These are phyloP conservation scores for Parasitella parasitica DNA, from an alignment of 371 early-diverging fungal species.

Conservation along the genomic window DNA sequence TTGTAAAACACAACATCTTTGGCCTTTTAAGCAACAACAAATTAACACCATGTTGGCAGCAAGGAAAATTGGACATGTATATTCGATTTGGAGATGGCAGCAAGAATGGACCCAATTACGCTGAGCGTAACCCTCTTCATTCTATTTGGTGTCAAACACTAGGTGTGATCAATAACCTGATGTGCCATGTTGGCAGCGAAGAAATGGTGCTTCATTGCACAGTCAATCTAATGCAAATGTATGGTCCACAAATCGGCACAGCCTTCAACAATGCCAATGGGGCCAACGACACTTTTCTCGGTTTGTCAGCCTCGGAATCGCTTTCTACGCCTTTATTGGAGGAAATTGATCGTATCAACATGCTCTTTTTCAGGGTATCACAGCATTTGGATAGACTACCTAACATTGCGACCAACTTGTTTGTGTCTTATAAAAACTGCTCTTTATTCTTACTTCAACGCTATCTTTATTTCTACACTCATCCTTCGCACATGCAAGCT, in stretches of 20 bases:
- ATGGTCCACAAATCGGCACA: conserved; percentile 38
- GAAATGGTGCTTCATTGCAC: conserved; percentile 21
- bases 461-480: conserved; percentile 42
- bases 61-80: conserved; percentile 33
- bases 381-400: conserved; percentile 18
- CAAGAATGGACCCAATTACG: conserved; percentile 9
- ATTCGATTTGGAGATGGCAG: conserved; percentile 31
- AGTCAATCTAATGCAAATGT: conserved; percentile 36
- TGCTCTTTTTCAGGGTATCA: conserved; percentile 36
- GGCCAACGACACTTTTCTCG: conserved; percentile 20
- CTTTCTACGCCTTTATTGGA: conserved; percentile 37
- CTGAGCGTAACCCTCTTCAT: conserved; percentile 41
- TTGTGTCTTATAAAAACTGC: conserved; percentile 37
- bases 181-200: conserved; percentile 8
- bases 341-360: conserved; percentile 40
- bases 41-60: conserved; percentile 27
- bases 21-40: conserved; percentile 35
- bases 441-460: conserved; percentile 35
- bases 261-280: conserved; percentile 37
- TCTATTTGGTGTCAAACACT: conserved; percentile 43
- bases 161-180: conserved; percentile 31
- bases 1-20: conserved; percentile 28
- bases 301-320: conserved; percentile 31
- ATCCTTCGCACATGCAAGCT: conserved; percentile 46
- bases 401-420: conserved; percentile 24